These are phyloP conservation scores for Neurospora sp. DNA, from an alignment of 495 filamentous ascomycete genomes.

Conservation along the genomic window DNA sequence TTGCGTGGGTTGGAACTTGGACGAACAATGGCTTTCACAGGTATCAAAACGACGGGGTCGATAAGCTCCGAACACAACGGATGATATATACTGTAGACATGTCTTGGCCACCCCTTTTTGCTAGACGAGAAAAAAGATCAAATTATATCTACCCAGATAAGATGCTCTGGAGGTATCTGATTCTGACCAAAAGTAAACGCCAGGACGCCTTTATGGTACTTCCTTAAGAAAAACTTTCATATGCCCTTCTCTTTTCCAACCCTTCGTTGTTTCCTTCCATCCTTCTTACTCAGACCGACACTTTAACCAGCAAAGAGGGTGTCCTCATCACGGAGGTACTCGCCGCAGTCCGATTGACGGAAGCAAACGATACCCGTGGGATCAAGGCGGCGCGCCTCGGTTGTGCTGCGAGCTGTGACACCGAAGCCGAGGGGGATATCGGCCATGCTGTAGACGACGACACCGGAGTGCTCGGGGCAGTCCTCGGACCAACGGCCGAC, in stretches of 20 bases:
- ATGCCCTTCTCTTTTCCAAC: slow-evolving; percentile 2
- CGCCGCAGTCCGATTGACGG: slow-evolving; percentile 80
- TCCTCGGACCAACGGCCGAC: slow-evolving; percentile 83
- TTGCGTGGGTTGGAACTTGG: neutral
- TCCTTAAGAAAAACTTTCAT: slow-evolving; percentile 6
- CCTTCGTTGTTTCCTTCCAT: neutral
- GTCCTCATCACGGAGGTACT: slow-evolving; percentile 78
- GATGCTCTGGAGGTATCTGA: neutral
- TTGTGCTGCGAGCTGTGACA: slow-evolving; percentile 61
- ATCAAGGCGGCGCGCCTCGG: slow-evolving; percentile 70
- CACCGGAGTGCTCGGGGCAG: slow-evolving; percentile 67
- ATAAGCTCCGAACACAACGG: neutral
- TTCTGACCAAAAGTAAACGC: slow-evolving; percentile 8
- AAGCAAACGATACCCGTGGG: slow-evolving; percentile 82
- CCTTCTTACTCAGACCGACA: neutral
- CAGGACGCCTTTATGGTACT: slow-evolving; percentile 14
- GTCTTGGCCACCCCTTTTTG: neutral
- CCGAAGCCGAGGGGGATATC: slow-evolving; percentile 75
- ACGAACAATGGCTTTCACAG: neutral
- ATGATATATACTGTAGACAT: neutral
- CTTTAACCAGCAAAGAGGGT: slow-evolving; percentile 40
- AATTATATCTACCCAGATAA: neutral
- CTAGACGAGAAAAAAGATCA: neutral
- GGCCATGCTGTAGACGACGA: slow-evolving; percentile 66
- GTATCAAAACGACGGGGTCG: neutral